Conservation (phyloP, 331 rosid genomes). For the Acacia concinna region DNA sequence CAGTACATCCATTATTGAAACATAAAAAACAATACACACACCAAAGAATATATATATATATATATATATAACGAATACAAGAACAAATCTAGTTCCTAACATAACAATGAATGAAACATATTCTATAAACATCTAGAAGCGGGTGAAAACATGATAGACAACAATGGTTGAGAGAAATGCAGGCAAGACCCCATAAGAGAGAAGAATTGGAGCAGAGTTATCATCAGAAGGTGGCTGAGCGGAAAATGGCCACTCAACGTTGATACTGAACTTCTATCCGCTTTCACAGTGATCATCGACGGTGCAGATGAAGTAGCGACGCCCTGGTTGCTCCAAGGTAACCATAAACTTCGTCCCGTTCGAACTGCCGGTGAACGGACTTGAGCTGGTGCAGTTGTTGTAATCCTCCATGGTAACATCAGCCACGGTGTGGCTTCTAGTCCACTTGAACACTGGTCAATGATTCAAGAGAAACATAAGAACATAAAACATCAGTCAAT, state of each 20-base stretch:
- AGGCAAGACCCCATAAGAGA: neutral
- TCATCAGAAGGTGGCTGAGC: slow-evolving; percentile 2
- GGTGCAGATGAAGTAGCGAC: slow-evolving; percentile 42
- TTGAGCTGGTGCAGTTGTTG: neutral
- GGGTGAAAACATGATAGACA: neutral
- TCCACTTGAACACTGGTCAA: slow-evolving; percentile 28
- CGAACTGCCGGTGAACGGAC: neutral
- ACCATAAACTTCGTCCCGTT: neutral
- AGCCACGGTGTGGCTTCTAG: slow-evolving; percentile 17
- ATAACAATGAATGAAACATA: neutral
- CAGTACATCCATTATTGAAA: neutral
- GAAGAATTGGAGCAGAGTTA: neutral
- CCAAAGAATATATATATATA: neutral
- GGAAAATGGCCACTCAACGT: neutral
- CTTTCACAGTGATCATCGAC: slow-evolving; percentile 34
- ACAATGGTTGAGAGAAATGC: neutral
- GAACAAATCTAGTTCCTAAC: neutral
- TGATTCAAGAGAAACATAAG: neutral
- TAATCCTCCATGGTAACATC: neutral
- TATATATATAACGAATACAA: neutral
- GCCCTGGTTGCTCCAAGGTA: neutral
- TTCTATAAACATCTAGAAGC: neutral
- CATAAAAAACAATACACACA: neutral
- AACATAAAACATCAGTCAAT: too few relatives aligned
- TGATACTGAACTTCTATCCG: slow-evolving; percentile 38